Percentiles rank a stretch among this genome's conserved stretches.
Evolutionary conservation across 495 filamentous ascomycete species (phyloP).

Genomic region (Penicillium robsamsonii): DNA sequence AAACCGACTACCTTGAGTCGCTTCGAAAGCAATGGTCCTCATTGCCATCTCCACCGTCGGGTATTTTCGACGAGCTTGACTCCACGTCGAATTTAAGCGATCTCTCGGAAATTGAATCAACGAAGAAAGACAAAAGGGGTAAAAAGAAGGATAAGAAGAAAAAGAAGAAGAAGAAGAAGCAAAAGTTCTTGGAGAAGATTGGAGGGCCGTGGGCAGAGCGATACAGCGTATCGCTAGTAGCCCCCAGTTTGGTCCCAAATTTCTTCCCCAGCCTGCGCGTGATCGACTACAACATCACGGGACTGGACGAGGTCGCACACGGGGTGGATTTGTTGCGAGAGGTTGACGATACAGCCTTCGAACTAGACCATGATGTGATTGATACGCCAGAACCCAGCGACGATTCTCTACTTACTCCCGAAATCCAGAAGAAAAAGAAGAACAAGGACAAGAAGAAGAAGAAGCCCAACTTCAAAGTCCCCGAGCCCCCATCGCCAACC

Average conservation of each 20-base stretch:
- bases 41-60: conserved; percentile 58
- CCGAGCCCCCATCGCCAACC: conserved; percentile 67
- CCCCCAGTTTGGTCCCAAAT: conserved; percentile 87
- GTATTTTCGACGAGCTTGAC: conserved; percentile 17
- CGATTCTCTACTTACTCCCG: background rate
- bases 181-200: conserved; percentile 62
- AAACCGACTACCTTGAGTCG: conserved; percentile 74
- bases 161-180: conserved; percentile 48
- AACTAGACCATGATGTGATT: conserved; percentile 1
- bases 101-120: conserved; percentile 1
- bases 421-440: conserved; percentile 48
- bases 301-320: conserved; percentile 56
- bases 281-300: conserved; percentile 90
- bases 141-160: conserved; percentile 50
- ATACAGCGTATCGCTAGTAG: conserved; percentile 74
- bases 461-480: conserved; percentile 61
- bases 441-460: conserved; percentile 54
- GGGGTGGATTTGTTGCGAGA: conserved; percentile 25
- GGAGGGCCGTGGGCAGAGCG: conserved; percentile 81
- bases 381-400: conserved; percentile 5
- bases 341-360: conserved; percentile 17
- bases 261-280: conserved; percentile 87
- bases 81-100: conserved; percentile 13
- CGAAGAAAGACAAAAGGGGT: conserved; percentile 39
- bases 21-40: conserved; percentile 75